These are phyloP conservation scores for Butyriboletus loyo DNA, from an alignment of 768 basidiomycete species.

Conservation along the genomic window DNA sequence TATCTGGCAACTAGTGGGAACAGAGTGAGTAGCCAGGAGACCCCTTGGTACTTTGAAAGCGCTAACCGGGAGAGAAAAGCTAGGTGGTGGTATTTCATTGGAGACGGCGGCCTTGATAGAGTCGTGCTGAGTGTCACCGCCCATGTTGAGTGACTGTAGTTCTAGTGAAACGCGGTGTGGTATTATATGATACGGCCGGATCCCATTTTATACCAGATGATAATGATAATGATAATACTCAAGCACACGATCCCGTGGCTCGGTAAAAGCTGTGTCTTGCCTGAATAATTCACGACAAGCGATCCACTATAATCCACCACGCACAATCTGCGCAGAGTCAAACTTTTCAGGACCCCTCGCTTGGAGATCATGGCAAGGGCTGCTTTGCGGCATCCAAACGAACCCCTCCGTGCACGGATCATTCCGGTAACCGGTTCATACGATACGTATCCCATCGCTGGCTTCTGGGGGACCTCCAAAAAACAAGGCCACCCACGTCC, in stretches of 20 bases:
- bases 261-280: no score
- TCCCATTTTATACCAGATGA: conserved; percentile 10
- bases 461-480: not conserved
- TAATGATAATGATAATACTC: no score
- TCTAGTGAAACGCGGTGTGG: not conserved
- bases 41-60: not conserved
- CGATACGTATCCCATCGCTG: not conserved
- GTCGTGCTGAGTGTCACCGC: not conserved
- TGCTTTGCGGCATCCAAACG: no score
- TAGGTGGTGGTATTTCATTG: conserved; percentile 40
- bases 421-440: no score
- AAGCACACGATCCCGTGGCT: no score
- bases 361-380: no score
- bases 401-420: no score
- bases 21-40: not conserved
- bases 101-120: conserved; percentile 32
- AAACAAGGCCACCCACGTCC: not conserved
- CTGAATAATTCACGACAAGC: no score
- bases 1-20: conserved; percentile 42
- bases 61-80: conserved; percentile 41
- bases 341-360: no score
- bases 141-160: conserved; percentile 8
- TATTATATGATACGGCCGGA: not conserved
- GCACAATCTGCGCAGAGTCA: no score
- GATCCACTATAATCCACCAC: no score